Base-by-base conservation (phyloP, 1,284 basidiomycete species). In the Trametes hirsuta region DNA sequence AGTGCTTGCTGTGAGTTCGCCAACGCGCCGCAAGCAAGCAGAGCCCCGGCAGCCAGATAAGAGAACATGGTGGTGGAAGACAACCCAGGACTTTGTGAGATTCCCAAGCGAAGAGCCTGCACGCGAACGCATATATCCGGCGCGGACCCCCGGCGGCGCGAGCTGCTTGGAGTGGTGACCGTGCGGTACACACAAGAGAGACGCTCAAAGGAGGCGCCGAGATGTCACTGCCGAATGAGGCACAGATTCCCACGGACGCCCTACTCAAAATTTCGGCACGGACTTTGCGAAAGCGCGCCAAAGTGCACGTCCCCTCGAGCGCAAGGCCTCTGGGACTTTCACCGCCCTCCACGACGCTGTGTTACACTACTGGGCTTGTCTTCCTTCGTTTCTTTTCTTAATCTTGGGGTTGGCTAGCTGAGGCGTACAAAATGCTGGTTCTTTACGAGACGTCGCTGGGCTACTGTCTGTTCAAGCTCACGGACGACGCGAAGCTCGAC, bases 401-500 rank as follows among this genome's bases (percentile, higher is more conserved):
- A 53, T 58, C 56, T 67, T 50, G 25, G 37, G n/a, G 5, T 42
- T 34, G 21, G 48, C 15, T 35, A 24, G 21, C 35, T 35, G 51
- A 41, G 56, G 41, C 39, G 46, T 49, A 36, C 42, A 81, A 78
- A 76, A 93, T 93, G 91, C 81, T 93, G 74, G 91, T 93, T 36
- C 77, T 93, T 65, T 93, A 91, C 78, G 91, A 93, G 79, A 93
- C 92, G 3, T 85, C 92, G 45, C 84, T 94, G 75, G 95, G 97
- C 77, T 98, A 96, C 83, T 96, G 94, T 82, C 91, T 99, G 59
- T 98, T 99, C 88, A 97, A 97, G 78, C 85, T 98, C 66, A 90
- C 91, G 60, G 93, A 97, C 78, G 83, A 93, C 61, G 91, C 91
- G 66, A 97, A 96, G 80, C 82, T 97, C 55, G 86, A 91, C 71